These are phyloP conservation scores for Taiozyma sp. DNA, from an alignment of 1,139 yeast species.

Conservation along the genomic window DNA sequence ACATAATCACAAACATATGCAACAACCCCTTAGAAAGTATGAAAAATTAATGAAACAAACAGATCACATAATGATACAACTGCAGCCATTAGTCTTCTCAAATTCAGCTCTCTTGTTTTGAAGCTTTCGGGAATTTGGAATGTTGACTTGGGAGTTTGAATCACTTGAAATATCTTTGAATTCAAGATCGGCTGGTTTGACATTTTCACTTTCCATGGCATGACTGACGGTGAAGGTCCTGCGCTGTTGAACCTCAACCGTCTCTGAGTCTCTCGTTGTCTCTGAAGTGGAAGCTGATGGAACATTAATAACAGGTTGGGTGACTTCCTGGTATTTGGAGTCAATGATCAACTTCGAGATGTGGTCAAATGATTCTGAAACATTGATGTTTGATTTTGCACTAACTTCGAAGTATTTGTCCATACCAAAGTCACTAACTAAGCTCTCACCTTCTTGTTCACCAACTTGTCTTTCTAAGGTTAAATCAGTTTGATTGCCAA, in stretches of 20 bases:
- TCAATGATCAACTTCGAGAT: slow-evolving; percentile 5
- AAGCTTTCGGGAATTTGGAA: neutral
- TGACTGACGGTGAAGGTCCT: neutral
- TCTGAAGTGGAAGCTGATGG: neutral
- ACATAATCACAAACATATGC: neutral
- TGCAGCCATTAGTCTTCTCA: neutral
- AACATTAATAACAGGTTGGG: neutral
- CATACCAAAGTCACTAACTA: slow-evolving; percentile 54
- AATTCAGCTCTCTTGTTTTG: neutral
- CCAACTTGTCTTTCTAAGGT: slow-evolving; percentile 46
- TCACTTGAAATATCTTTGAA: neutral
- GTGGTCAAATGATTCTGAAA: slow-evolving; percentile 45
- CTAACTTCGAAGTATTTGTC: slow-evolving; percentile 50
- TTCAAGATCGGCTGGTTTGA: neutral
- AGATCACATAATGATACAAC: slow-evolving; percentile 14
- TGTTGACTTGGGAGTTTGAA: neutral
- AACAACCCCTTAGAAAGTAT: neutral
- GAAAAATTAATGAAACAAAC: neutral
- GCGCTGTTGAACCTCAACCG: neutral
- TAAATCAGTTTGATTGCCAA: slow-evolving; percentile 74
- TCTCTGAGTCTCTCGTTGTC: neutral
- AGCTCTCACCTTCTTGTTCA: slow-evolving; percentile 48
- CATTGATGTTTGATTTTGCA: slow-evolving; percentile 61
- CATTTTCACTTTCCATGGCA: neutral
- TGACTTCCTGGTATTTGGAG: neutral